Evolutionary conservation across 164 flowering plant species (phyloP), one percentile per base, ranked within the genome.

Genomic region (Nymphaea colorata): DNA sequence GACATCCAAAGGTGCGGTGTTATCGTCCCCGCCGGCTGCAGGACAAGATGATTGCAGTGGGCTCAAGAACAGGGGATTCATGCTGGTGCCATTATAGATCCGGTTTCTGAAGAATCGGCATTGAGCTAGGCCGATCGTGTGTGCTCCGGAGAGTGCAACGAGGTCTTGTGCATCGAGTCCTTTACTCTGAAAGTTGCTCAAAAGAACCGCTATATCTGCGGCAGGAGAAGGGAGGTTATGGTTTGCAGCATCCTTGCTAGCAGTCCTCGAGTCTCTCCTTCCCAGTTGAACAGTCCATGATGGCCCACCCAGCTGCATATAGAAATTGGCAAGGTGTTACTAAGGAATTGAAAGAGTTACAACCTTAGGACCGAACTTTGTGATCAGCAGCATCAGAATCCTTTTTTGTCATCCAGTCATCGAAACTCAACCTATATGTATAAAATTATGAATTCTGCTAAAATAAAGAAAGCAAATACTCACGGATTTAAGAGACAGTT

Each of bases 61-160:
- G n/a, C 36, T 45, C 42, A 43, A 59, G 43, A 67, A 41, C 10
- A 51, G 57, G n/a, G 63, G 63, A 17, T 61, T n/a, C 8, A n/a
- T n/a, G 17, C n/a, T 61, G 63, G 63, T 61, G 63, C n/a, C 63
- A 17, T 61, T 61, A 17, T 61, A 61, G 63, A 61, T 11, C n/a
- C 41, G 63, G 41, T n/a, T 61, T 17, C 63, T 17, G 41, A 61
- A 61, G 25, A 36, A n/a, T 17, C 25, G 41, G 63, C 63, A 61
- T 6, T n/a, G 14, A 12, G 63, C 63, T 12, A n/a, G n/a, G 41
- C 63, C 63, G 7, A 61, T 61, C n/a, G 41, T 61, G 63, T 61
- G 63, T 6, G 8, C 63, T 3, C 63, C 63, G 41, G 63, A 11
- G 63, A 61, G 63, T n/a, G 63, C 63, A 61, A 61, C 41, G 8